Conservation (phyloP, 1,139 yeast genomes). For the Pichia sp. region DNA sequence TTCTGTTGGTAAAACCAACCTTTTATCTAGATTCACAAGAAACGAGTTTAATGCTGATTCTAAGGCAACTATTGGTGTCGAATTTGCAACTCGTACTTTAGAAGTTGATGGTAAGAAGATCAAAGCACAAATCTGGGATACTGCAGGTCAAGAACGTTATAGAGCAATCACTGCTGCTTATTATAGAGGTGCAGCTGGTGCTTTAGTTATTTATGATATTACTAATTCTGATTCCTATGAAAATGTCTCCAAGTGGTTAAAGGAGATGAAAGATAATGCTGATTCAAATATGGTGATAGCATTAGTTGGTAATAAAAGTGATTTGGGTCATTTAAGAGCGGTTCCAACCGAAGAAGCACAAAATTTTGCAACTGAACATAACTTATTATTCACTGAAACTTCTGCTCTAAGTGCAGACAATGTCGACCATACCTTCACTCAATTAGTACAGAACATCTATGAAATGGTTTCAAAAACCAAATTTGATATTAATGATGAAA, state of each 20-base stretch:
- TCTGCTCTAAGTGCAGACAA: slow-evolving; percentile 92
- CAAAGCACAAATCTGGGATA: slow-evolving; percentile 98
- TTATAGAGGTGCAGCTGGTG: slow-evolving; percentile 98
- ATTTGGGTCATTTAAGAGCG: slow-evolving; percentile 90
- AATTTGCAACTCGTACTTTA: slow-evolving; percentile 93
- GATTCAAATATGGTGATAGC: slow-evolving; percentile 96
- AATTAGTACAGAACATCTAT: slow-evolving; percentile 83
- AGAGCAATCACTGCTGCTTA: slow-evolving; percentile 97
- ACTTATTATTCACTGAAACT: slow-evolving; percentile 91
- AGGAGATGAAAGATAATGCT: slow-evolving; percentile 92
- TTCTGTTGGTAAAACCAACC: slow-evolving; percentile 94
- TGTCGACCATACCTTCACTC: slow-evolving; percentile 91
- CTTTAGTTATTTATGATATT: slow-evolving; percentile 90
- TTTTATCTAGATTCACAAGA: slow-evolving; percentile 87
- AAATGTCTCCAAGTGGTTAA: slow-evolving; percentile 90
- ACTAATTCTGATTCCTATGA: slow-evolving; percentile 91
- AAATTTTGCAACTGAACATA: slow-evolving; percentile 91
- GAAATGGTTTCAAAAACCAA: slow-evolving; percentile 86
- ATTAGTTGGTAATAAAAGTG: slow-evolving; percentile 93
- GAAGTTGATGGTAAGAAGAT: slow-evolving; percentile 93
- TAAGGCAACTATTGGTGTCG: slow-evolving; percentile 94
- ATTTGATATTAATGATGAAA: slow-evolving; percentile 63
- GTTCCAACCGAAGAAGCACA: slow-evolving; percentile 98
- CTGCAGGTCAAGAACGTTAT: slow-evolving; percentile 98
- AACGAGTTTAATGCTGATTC: slow-evolving; percentile 94